Percentiles rank a stretch among this genome's conserved stretches.
Evolutionary conservation across 2,329 filamentous ascomycete genomes (phyloP).

Genomic region (Blastomyces percursus): DNA sequence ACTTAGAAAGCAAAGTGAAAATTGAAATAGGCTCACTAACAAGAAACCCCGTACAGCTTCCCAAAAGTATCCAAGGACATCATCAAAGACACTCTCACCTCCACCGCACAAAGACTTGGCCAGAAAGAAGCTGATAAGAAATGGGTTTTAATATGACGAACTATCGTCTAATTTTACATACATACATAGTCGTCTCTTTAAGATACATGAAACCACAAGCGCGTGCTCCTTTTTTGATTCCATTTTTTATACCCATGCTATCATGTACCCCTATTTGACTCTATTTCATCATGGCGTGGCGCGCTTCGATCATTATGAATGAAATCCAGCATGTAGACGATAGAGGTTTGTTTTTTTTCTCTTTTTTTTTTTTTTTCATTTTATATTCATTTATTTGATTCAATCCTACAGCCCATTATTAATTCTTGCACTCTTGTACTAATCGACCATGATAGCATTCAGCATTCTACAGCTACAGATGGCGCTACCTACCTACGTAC

Average conservation of each 20-base stretch:
- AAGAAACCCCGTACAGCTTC: constrained; percentile 40
- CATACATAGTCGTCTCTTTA: neutral
- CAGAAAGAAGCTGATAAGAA: constrained; percentile 53
- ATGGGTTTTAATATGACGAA: constrained; percentile 43
- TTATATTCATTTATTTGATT: no score
- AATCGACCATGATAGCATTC: neutral
- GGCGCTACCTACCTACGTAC: no score
- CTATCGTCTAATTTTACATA: neutral
- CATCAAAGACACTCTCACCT: constrained; percentile 59
- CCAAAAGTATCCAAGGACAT: constrained; percentile 58
- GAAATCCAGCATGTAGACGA: no score
- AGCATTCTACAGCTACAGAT: neutral
- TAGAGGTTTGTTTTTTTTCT: no score
- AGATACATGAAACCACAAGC: neutral
- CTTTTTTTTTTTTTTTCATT: no score
- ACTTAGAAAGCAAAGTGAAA: no score
- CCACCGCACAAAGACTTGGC: constrained; percentile 52
- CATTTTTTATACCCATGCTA: no score
- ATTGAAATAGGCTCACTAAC: neutral
- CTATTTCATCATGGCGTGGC: no score
- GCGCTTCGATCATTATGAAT: no score
- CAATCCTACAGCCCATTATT: neutral
- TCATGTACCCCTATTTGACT: no score
- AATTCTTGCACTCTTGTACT: neutral
- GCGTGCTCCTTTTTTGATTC: no score